A percentile compares a stretch with the other conserved stretches of the same genome.
Conservation (phyloP, 768 basidiomycete species). For the Scleroderma bovista region DNA sequence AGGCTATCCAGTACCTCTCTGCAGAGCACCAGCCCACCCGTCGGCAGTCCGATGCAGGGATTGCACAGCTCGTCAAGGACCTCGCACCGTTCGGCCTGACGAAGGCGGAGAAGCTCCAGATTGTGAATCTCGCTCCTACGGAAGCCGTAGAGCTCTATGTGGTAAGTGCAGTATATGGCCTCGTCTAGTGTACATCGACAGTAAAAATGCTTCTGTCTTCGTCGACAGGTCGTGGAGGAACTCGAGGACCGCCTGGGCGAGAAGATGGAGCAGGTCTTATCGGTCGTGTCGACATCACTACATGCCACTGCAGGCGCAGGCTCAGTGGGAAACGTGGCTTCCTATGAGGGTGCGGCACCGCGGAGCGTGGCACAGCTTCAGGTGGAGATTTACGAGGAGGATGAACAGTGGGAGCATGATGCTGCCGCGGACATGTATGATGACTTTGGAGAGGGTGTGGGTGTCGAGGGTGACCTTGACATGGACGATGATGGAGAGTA, state of each 20-base stretch:
- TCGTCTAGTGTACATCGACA: background rate
- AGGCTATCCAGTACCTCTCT: constrained; percentile 86
- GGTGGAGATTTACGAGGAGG: constrained; percentile 13
- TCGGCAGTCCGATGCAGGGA: constrained; percentile 57
- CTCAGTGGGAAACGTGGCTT: no score
- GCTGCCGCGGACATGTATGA: constrained; percentile 56
- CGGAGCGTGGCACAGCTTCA: background rate
- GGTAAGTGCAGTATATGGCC: constrained; percentile 51
- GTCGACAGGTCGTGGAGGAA: constrained; percentile 83
- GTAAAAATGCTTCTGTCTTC: background rate
- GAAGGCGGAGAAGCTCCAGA: constrained; percentile 87
- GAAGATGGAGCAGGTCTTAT: constrained; percentile 61
- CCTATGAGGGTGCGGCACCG: background rate
- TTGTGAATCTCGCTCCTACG: constrained; percentile 85
- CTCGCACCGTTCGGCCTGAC: constrained; percentile 71
- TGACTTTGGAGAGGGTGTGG: constrained; percentile 59
- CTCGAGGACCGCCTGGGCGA: constrained; percentile 76
- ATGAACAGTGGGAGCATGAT: constrained; percentile 28
- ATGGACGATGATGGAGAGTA: constrained; percentile 48
- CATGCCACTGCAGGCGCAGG: background rate
- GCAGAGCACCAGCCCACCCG: constrained; percentile 66
- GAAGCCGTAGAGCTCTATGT: constrained; percentile 84
- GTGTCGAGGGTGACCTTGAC: constrained; percentile 68
- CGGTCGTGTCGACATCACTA: constrained; percentile 44
- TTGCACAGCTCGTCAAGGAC: constrained; percentile 59